Evolutionary conservation across 371 early-diverging fungal genomes (phyloP).

Genomic region (Actinomortierella ambigua): DNA sequence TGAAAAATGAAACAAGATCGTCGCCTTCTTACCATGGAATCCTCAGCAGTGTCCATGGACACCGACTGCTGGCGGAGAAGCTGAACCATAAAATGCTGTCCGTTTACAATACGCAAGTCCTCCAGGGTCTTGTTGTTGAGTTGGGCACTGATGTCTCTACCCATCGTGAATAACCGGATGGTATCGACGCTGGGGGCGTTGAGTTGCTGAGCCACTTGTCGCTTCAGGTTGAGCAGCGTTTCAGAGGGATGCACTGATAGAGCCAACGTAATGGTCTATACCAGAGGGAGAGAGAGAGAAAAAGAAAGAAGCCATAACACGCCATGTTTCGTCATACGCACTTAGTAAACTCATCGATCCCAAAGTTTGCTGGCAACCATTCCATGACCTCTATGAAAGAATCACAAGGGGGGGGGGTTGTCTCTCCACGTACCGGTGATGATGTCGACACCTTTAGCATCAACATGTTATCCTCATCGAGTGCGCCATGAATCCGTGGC

Average conservation of each 20-base stretch:
- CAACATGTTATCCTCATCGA: constrained; percentile 41
- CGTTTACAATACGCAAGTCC: constrained; percentile 39
- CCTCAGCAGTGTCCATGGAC: background rate
- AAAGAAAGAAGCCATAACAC: too few relatives aligned
- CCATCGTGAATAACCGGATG: constrained; percentile 26
- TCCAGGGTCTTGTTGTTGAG: constrained; percentile 44
- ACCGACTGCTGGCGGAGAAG: constrained; percentile 9
- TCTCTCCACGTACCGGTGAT: too few relatives aligned
- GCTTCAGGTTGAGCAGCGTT: constrained; percentile 17
- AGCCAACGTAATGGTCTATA: too few relatives aligned
- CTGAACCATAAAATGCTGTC: constrained; percentile 39
- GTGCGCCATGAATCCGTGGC: constrained; percentile 33
- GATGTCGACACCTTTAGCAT: constrained; percentile 15
- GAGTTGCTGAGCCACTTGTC: constrained; percentile 13
- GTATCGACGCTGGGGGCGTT: constrained; percentile 23
- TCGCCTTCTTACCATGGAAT: too few relatives aligned
- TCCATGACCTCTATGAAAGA: too few relatives aligned
- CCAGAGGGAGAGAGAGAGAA: too few relatives aligned
- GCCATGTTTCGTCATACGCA: too few relatives aligned
- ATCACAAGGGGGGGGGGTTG: too few relatives aligned
- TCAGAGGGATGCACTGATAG: constrained; percentile 26
- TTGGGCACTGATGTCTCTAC: constrained; percentile 22
- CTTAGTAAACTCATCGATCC: too few relatives aligned
- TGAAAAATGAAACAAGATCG: too few relatives aligned
- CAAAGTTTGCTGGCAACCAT: too few relatives aligned